Conservation (phyloP, 2,329 filamentous ascomycete species). For the Sarocladiaceae sp. region DNA sequence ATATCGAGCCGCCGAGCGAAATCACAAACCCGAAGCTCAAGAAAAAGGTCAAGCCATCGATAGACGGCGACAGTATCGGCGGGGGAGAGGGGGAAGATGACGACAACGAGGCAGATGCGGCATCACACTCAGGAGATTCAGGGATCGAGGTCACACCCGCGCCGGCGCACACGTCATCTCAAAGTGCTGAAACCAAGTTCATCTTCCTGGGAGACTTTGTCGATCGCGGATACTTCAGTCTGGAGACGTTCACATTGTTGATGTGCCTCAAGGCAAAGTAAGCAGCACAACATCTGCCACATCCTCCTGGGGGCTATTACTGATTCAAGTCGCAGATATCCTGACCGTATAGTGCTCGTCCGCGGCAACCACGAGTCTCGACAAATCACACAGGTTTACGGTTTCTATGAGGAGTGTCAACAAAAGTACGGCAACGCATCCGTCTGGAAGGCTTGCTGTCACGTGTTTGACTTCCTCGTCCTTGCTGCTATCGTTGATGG, state of each 20-base stretch:
- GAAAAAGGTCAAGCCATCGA: slow-evolving; percentile 64
- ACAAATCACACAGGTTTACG: slow-evolving; percentile 96
- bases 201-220: slow-evolving; percentile 83
- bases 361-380: slow-evolving; percentile 97
- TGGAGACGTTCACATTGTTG: slow-evolving; percentile 94
- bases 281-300: slow-evolving; percentile 16
- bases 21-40: slow-evolving; percentile 83
- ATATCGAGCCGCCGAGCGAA: slow-evolving; percentile 83
- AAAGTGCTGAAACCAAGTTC: slow-evolving; percentile 50
- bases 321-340: slow-evolving; percentile 58
- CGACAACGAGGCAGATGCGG: slow-evolving; percentile 36
- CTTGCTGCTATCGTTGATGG: slow-evolving; percentile 96
- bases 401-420: slow-evolving; percentile 97
- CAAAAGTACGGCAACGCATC: slow-evolving; percentile 98
- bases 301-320: slow-evolving; percentile 8
- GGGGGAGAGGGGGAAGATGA: slow-evolving; percentile 44
- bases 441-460: slow-evolving; percentile 99
- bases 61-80: slow-evolving; percentile 35
- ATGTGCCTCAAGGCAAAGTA: slow-evolving; percentile 83
- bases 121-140: slow-evolving; percentile 25
- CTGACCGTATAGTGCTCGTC: slow-evolving; percentile 89
- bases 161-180: slow-evolving; percentile 23
- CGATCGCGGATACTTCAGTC: slow-evolving; percentile 92
- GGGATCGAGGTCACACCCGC: slow-evolving; percentile 22
- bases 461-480: slow-evolving; percentile 98